Conservation (phyloP, 495 filamentous ascomycete species). For the Evernia prunastri region DNA sequence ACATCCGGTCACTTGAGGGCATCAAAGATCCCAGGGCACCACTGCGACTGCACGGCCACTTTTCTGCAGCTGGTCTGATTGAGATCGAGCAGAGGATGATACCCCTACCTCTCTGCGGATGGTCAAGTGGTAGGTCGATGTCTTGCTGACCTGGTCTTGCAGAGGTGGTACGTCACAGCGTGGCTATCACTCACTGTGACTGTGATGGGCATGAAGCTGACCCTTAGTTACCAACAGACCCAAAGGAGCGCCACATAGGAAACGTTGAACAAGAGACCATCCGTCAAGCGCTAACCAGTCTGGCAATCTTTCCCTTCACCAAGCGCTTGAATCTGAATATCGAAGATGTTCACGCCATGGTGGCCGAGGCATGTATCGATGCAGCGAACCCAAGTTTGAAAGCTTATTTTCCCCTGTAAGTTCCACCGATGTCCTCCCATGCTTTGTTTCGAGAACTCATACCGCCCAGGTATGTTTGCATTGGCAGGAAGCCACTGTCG, state of each 20-base stretch:
- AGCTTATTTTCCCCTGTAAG: constrained; percentile 73
- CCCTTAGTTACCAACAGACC: constrained; percentile 37
- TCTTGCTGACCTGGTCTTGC: neutral
- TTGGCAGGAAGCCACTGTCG: constrained; percentile 45
- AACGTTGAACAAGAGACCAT: constrained; percentile 54
- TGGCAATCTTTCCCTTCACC: constrained; percentile 58
- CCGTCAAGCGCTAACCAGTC: constrained; percentile 51
- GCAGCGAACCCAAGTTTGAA: constrained; percentile 58
- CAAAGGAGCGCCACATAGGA: constrained; percentile 57
- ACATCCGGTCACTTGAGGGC: constrained; percentile 58
- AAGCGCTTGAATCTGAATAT: constrained; percentile 53
- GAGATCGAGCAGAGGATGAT: constrained; percentile 68
- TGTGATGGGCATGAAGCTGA: constrained; percentile 3
- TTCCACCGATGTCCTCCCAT: constrained; percentile 9
- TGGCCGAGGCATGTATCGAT: constrained; percentile 61
- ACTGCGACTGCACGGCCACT: constrained; percentile 53
- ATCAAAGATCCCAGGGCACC: constrained; percentile 67
- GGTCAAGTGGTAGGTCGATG: constrained; percentile 57
- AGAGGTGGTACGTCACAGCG: neutral
- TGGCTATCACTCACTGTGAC: neutral
- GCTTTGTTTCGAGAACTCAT: neutral
- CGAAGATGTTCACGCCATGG: constrained; percentile 56
- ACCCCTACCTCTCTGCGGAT: constrained; percentile 64
- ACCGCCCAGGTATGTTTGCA: constrained; percentile 47
- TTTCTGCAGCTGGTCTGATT: constrained; percentile 63